Base-by-base conservation (phyloP, 129 eudicot genomes). In the Helianthus annuus region DNA sequence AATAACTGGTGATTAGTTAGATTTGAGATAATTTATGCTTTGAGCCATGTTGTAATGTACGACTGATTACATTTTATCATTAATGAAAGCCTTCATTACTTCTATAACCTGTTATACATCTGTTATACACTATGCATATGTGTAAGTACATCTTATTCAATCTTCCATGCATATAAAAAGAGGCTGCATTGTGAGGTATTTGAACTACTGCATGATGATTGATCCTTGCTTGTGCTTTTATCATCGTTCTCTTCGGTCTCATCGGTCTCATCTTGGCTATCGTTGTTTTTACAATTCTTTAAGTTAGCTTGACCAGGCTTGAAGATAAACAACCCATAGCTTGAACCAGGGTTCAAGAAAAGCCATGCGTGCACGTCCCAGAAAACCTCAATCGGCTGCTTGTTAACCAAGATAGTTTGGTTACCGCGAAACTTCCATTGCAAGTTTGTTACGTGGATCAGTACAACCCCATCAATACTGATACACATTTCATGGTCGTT, bases 391-490 rank as follows among this genome's bases (percentile, higher is more conserved):
- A 94, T 85, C 3, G 96, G 85, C 55, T 77, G 83, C 82, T 88
- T 86, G 63, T 94, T 83, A 17, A 94, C 92, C 48, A 82, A n/a
- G 1, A 94, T 86, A 0, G 92, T 94, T 81, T 94, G 82, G 68
- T 94, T 94, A 3, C 98, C 96, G 64, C 93, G 74, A 70, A 93
- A 93, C 67, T 93, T 93, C 96, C 97, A 93, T 40, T 85, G 98
- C 83, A 94, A 78, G 73, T 94, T 94, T 81, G 62, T 74, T 42
- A 94, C 69, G 72, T 90, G 95, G 51, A 94, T 80, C 78, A 90
- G 64, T 13, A 90, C 91, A 74, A 84, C 75, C 66, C 98, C 96
- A 57, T 90, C 98, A 16, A 94, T 73, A 67, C 91, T 90, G 38
- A 94, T 94, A 89, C 96, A 82, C 98, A 94, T 94, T 72, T 94